A percentile compares a stretch with the other conserved stretches of the same genome.
These are phyloP conservation scores for Rhizoctonia solani DNA, from an alignment of 1,284 basidiomycete species.

Conservation along the genomic window DNA sequence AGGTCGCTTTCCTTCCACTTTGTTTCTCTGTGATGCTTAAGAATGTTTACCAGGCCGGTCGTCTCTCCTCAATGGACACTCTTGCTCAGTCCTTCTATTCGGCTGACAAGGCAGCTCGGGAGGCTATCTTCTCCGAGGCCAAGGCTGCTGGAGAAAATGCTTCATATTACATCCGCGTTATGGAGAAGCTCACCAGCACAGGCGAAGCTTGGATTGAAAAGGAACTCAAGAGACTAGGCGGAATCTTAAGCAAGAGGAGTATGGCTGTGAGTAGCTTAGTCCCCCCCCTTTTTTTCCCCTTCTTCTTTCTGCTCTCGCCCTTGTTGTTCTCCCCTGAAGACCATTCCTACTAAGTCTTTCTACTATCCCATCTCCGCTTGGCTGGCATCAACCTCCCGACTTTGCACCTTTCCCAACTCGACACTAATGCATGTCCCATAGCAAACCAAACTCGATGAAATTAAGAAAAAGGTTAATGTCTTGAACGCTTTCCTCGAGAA, in stretches of 20 bases:
- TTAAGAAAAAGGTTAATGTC: conserved; percentile 90
- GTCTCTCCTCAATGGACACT: conserved; percentile 74
- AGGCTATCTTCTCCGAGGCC: conserved; percentile 69
- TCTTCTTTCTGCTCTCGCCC: too few relatives aligned
- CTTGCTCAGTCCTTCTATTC: conserved; percentile 79
- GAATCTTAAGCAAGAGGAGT: conserved; percentile 7
- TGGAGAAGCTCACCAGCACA: conserved; percentile 83
- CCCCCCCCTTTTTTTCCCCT: too few relatives aligned
- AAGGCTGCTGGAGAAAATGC: conserved; percentile 39
- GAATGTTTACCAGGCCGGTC: conserved; percentile 66
- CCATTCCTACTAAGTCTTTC: too few relatives aligned
- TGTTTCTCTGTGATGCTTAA: not conserved
- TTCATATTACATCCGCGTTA: conserved; percentile 82
- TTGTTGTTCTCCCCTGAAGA: too few relatives aligned
- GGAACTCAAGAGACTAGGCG: conserved; percentile 67
- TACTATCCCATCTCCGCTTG: too few relatives aligned
- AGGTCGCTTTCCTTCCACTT: conserved; percentile 40
- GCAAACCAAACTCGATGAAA: conserved; percentile 87
- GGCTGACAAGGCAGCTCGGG: conserved; percentile 59
- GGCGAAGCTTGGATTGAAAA: conserved; percentile 81
- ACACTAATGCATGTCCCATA: conserved; percentile 41
- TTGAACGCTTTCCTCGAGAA: conserved; percentile 70
- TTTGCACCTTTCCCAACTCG: not conserved
- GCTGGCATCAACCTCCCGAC: too few relatives aligned
- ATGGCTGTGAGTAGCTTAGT: not conserved